Base-by-base conservation (phyloP, 164 flowering plant genomes). In the Brasenia schreberi region DNA sequence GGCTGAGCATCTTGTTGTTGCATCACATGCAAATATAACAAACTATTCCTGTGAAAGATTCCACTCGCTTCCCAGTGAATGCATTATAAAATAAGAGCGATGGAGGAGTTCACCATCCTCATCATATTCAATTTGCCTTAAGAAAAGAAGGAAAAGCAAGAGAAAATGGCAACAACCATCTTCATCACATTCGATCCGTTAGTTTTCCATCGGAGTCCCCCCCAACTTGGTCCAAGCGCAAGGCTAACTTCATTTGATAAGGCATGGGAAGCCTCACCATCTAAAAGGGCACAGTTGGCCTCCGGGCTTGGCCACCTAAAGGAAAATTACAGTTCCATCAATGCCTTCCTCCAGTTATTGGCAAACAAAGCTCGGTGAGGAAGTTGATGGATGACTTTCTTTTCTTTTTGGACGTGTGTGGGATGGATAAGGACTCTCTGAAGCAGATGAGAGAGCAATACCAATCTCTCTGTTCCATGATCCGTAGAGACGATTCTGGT, bases 371-470 rank as follows among this genome's bases (percentile, higher is more conserved):
- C 61, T 70, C 71, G 64, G 71, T 69, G n/a, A 78, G 73, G 19
- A 77, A 77, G 44, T 63, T 63, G 10, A 19, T 78, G 39, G 81
- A 76, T 42, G 82, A 72, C 43, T 77, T 77, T 17, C 70, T 81
- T 4, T 73, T 71, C 63, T 70, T 23, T 0, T 23, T 78, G 66
- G 83, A 83, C 60, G 18, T 71, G 0, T 80, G 79, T 44, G 68
- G 71, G n/a, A 53, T 59, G 7, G 62, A 73, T 4, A 80, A 72
- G 63, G 81, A 82, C 61, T 18, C 27, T 2, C 19, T 75, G 64
- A 5, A 56, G 60, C 71, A 72, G 42, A 69, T 74, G 65, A 79
- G 74, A 64, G 80, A 76, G 62, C 18, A 61, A 18, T 65, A 63
- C 6, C 76, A 66, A 42, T 80, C 69, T n/a, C 66, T 79, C 16